These are phyloP conservation scores for Puccinia triticina DNA, from an alignment of 1,284 basidiomycete genomes.

Conservation along the genomic window DNA sequence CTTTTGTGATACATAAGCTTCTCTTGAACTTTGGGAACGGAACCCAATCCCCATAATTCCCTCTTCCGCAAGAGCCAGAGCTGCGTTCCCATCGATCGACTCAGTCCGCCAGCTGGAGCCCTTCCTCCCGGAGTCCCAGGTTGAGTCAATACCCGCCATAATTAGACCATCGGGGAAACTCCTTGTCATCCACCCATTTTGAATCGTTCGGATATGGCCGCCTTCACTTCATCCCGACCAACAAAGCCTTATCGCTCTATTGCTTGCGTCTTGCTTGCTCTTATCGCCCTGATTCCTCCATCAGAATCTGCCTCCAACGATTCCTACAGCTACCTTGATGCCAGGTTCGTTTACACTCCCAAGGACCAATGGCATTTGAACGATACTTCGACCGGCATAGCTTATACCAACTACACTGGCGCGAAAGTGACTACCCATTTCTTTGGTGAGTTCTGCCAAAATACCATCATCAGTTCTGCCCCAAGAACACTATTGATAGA, in stretches of 20 bases:
- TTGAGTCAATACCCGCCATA: background rate
- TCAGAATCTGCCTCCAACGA: constrained; percentile 10
- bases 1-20: too few species aligned
- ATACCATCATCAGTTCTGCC: background rate
- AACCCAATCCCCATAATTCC: too few species aligned
- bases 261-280: background rate
- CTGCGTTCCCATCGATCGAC: too few species aligned
- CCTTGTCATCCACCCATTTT: background rate
- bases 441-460: background rate
- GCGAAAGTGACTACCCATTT: background rate
- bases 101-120: too few species aligned
- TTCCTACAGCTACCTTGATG: background rate
- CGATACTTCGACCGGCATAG: background rate
- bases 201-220: background rate
- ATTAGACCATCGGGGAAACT: background rate
- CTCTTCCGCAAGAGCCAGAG: too few species aligned
- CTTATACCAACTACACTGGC: background rate
- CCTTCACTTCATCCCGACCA: background rate
- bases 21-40: too few species aligned
- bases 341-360: background rate
- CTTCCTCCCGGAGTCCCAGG: too few species aligned
- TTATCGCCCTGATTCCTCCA: background rate
- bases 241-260: background rate
- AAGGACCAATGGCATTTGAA: background rate
- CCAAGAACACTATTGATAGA: too few species aligned